A percentile compares a stretch with the other conserved stretches of the same genome.
phyloP scores from a whole-genome alignment of 306 rosid species.

The Cicer cuneatum region DNA sequence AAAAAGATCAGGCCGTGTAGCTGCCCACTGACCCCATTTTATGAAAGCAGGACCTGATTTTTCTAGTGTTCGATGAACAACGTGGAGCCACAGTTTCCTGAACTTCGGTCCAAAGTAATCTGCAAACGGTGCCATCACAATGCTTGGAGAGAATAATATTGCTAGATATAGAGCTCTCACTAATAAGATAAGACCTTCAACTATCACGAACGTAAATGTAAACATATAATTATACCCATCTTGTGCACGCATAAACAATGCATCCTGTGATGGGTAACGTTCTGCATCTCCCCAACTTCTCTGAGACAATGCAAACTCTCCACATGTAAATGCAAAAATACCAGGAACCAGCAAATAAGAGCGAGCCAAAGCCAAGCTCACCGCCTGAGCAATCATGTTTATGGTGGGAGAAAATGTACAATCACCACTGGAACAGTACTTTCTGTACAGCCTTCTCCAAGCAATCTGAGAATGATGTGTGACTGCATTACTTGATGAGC shows the following conservation, averaged over 20 bases:
- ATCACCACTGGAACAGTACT: constrained; percentile 52
- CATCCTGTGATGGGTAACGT: constrained; percentile 56
- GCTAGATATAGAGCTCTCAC: constrained; percentile 79
- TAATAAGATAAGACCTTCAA: constrained; percentile 69
- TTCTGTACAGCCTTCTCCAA: constrained; percentile 70
- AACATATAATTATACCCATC: constrained; percentile 78
- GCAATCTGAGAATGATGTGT: constrained; percentile 62
- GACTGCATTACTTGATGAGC: constrained; percentile 54
- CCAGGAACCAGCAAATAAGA: constrained; percentile 83
- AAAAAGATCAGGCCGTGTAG: constrained; percentile 97
- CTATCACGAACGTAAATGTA: constrained; percentile 54
- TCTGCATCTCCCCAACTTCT: constrained; percentile 57
- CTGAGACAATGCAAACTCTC: constrained; percentile 85
- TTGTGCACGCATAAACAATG: constrained; percentile 71
- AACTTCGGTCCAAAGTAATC: constrained; percentile 72
- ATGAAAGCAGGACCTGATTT: constrained; percentile 96
- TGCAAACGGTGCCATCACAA: constrained; percentile 84
- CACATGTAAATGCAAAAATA: constrained; percentile 74
- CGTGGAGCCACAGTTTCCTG: constrained; percentile 79
- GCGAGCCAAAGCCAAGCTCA: constrained; percentile 79
- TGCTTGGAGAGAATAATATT: constrained; percentile 84
- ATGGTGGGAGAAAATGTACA: constrained; percentile 55
- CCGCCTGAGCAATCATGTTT: constrained; percentile 81
- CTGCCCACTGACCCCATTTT: constrained; percentile 99
- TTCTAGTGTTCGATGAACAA: constrained; percentile 84